These are phyloP conservation scores for Scheffersomyces lignicola DNA, from an alignment of 1,139 yeast species.

Conservation along the genomic window DNA sequence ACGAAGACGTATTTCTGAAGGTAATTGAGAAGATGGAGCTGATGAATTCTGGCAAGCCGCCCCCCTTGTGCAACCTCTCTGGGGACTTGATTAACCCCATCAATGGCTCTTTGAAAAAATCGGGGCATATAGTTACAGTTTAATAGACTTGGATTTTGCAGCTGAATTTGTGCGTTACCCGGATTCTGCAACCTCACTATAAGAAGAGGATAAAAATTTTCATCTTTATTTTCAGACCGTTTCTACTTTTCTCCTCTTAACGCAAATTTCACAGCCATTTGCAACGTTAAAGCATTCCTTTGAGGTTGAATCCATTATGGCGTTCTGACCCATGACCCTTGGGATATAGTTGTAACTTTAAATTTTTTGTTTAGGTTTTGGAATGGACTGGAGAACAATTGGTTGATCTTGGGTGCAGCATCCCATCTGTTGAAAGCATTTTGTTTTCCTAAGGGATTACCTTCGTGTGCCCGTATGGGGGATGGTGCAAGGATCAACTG, in stretches of 20 bases:
- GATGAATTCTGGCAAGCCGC: not conserved
- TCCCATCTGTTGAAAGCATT: slow-evolving; percentile 52
- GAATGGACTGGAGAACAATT: slow-evolving; percentile 66
- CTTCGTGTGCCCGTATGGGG: slow-evolving; percentile 87
- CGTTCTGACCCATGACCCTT: slow-evolving; percentile 78
- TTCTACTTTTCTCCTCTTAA: slow-evolving; percentile 28
- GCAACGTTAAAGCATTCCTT: slow-evolving; percentile 66
- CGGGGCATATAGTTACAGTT: not conserved
- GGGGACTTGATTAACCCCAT: slow-evolving; percentile 1
- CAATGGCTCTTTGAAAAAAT: slow-evolving; percentile 3
- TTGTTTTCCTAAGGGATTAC: slow-evolving; percentile 64
- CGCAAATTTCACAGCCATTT: slow-evolving; percentile 73
- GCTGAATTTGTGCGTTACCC: not conserved
- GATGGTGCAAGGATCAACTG: slow-evolving; percentile 74
- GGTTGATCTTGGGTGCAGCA: slow-evolving; percentile 84
- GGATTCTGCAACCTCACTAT: not conserved
- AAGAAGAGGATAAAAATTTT: slow-evolving; percentile 15
- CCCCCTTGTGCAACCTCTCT: too few relatives aligned
- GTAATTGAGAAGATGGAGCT: slow-evolving; percentile 13
- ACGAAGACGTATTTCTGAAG: slow-evolving; percentile 26
- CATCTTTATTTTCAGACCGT: slow-evolving; percentile 15
- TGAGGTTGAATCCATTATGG: slow-evolving; percentile 75
- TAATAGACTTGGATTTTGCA: slow-evolving; percentile 2
- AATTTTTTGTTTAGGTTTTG: slow-evolving; percentile 23
- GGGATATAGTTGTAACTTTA: slow-evolving; percentile 51